These are phyloP conservation scores for Angomonas ambiguus DNA, from an alignment of 208 protist species.

Conservation along the genomic window DNA sequence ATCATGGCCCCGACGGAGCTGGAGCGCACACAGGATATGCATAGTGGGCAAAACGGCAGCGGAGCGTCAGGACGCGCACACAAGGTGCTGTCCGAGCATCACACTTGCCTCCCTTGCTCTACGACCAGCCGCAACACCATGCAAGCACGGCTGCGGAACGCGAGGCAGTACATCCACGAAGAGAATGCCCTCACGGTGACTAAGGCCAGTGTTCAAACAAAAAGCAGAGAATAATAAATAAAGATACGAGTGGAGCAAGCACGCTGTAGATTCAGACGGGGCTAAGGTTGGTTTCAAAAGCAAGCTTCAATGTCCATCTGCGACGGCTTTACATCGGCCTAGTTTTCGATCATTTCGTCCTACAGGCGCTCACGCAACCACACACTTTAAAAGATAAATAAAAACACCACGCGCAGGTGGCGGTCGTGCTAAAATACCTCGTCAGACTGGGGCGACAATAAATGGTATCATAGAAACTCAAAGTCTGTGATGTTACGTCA, in stretches of 20 bases:
- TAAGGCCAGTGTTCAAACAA: not conserved
- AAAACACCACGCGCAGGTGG: not conserved
- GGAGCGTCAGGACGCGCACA: not conserved
- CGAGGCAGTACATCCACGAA: not conserved
- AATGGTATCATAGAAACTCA: not conserved
- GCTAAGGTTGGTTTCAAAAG: not conserved
- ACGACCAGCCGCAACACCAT: not conserved
- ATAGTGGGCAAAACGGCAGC: not conserved
- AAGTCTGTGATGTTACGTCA: slow-evolving; percentile 1
- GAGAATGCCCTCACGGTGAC: not conserved
- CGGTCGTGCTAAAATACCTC: not conserved
- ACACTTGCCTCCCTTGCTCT: not conserved
- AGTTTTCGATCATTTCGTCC: not conserved
- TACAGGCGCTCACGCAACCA: not conserved
- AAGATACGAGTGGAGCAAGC: too few relatives aligned
- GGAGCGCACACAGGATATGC: not conserved
- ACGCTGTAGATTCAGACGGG: slow-evolving; percentile 1
- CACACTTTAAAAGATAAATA: not conserved
- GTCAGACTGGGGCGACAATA: slow-evolving; percentile 1
- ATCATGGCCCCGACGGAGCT: not conserved
- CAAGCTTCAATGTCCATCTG: not conserved
- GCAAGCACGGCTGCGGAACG: not conserved
- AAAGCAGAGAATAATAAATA: not conserved
- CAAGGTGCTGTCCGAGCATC: not conserved
- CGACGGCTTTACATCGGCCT: slow-evolving; percentile 1